phyloP scores from a whole-genome alignment of 2,329 filamentous ascomycete species.

The Diaporthe citrichinensis region DNA sequence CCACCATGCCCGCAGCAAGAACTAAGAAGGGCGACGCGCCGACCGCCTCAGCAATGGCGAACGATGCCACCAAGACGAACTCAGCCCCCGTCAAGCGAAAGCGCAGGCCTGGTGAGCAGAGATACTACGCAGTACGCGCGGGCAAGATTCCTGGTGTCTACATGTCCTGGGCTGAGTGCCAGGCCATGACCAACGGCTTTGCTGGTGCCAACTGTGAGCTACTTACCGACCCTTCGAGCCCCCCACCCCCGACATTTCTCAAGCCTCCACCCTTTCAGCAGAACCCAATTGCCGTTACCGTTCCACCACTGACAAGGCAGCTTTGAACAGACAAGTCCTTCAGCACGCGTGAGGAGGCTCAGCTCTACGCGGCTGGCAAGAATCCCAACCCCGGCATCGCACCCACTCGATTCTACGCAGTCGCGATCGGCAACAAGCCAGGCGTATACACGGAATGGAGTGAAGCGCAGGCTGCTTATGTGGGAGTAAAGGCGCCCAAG shows the following conservation, averaged over 20 bases:
- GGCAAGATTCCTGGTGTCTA: conserved; percentile 74
- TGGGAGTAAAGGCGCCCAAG: conserved; percentile 77
- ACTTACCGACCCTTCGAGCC: not conserved
- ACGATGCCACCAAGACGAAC: conserved; percentile 29
- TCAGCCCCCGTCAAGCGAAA: conserved; percentile 58
- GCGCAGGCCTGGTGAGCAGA: conserved; percentile 59
- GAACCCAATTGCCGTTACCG: not conserved
- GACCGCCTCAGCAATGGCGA: not conserved
- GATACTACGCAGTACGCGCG: conserved; percentile 74
- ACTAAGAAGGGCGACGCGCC: conserved; percentile 30
- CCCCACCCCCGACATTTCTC: not conserved
- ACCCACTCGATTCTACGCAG: conserved; percentile 69
- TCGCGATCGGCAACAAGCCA: conserved; percentile 70
- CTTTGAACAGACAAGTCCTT: conserved; percentile 83
- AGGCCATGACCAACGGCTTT: conserved; percentile 72
- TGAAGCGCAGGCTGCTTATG: conserved; percentile 80
- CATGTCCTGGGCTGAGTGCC: conserved; percentile 71
- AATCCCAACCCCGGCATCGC: conserved; percentile 57
- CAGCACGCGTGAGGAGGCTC: conserved; percentile 79
- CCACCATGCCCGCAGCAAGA: conserved; percentile 37
- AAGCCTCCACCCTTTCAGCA: not conserved
- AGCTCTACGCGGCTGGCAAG: conserved; percentile 79
- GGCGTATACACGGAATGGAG: conserved; percentile 77
- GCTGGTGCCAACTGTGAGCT: conserved; percentile 77
- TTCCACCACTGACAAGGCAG: conserved; percentile 17